phyloP scores from a whole-genome alignment of 441 rosid species.

The Adansonia madagascariensis region DNA sequence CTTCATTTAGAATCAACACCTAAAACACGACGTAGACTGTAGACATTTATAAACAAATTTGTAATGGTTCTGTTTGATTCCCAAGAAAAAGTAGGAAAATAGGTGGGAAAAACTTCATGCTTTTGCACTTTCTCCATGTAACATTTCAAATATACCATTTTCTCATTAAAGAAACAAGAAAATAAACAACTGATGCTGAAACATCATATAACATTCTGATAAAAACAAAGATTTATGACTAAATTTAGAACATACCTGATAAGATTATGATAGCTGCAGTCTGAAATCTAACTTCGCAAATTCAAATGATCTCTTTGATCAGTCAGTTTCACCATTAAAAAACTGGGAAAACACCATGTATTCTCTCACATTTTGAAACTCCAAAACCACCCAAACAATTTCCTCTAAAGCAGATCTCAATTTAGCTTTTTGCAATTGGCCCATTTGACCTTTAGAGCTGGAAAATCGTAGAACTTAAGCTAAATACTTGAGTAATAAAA shows the following conservation, averaged over 20 bases:
- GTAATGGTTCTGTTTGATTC: constrained; percentile 7
- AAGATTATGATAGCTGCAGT: background rate
- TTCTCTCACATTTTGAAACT: no score
- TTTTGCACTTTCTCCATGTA: constrained; percentile 19
- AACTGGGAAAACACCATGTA: background rate
- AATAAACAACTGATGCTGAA: background rate
- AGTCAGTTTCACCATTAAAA: background rate
- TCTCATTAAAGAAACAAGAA: background rate
- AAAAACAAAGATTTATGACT: constrained; percentile 5
- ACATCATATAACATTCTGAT: background rate
- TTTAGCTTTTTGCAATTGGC: constrained; percentile 13
- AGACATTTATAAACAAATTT: background rate
- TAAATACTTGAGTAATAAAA: background rate
- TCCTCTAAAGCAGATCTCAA: constrained; percentile 18
- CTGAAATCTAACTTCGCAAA: background rate
- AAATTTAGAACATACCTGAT: constrained; percentile 35
- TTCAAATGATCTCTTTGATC: background rate
- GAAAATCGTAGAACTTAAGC: constrained; percentile 39
- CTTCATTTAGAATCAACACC: constrained; percentile 5
- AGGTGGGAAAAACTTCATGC: background rate
- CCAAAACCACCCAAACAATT: constrained; percentile 19
- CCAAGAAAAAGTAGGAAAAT: constrained; percentile 18
- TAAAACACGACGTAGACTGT: background rate
- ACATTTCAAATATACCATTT: background rate
- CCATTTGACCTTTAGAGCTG: constrained; percentile 35